Percentiles rank a stretch among this genome's conserved stretches.
These are phyloP conservation scores for Articulospora tetracladia DNA, from an alignment of 495 filamentous ascomycete species.

Conservation along the genomic window DNA sequence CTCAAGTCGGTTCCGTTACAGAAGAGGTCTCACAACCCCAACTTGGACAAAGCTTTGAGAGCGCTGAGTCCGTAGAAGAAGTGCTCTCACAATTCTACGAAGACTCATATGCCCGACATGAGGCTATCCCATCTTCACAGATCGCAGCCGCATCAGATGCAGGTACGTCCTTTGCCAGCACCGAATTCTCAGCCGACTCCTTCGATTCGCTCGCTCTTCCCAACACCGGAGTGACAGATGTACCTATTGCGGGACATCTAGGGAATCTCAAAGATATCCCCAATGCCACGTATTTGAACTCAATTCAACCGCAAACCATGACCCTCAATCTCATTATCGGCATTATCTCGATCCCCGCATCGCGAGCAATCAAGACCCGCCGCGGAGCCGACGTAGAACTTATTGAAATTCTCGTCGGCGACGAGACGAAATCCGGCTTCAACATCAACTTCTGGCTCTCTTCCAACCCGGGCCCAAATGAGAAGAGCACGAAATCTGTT, in stretches of 20 bases:
- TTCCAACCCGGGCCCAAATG: conserved; percentile 28
- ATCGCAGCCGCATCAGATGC: conserved; percentile 27
- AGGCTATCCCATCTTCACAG: conserved; percentile 49
- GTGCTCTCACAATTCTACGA: conserved; percentile 63
- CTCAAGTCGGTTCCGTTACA: conserved; percentile 30
- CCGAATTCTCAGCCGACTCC: conserved; percentile 9
- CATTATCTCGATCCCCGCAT: conserved; percentile 65
- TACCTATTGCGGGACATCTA: conserved; percentile 34
- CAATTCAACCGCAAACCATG: conserved; percentile 76
- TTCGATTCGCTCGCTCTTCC: background rate
- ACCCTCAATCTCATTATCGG: conserved; percentile 73
- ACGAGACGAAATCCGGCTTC: conserved; percentile 82
- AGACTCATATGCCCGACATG: conserved; percentile 65
- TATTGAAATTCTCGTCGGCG: conserved; percentile 76
- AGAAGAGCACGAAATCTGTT: conserved; percentile 35
- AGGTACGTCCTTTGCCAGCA: conserved; percentile 12
- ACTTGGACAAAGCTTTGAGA: conserved; percentile 26
- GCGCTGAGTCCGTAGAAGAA: conserved; percentile 28
- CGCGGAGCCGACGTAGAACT: conserved; percentile 57
- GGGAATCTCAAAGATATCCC: conserved; percentile 69
- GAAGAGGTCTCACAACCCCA: conserved; percentile 17
- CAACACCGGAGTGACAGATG: background rate
- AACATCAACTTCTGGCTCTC: conserved; percentile 78
- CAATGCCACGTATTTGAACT: conserved; percentile 57
- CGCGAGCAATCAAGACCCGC: conserved; percentile 51